phyloP scores from a whole-genome alignment of 306 rosid genomes.

The Rubus parviflorus region DNA sequence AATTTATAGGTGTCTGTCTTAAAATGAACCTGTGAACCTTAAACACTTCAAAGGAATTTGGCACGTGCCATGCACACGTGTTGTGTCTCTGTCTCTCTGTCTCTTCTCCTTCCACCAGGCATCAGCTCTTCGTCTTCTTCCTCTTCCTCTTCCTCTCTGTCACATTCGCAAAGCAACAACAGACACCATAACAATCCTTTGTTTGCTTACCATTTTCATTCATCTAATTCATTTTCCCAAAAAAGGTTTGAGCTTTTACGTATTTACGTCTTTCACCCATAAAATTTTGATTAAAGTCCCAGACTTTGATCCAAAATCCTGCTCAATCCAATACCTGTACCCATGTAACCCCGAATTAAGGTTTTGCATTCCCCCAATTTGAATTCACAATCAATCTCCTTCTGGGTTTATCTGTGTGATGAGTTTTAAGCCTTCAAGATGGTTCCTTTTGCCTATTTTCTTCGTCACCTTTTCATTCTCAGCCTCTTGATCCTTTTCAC shows the following conservation, averaged over 20 bases:
- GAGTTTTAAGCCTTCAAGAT: slow-evolving; percentile 50
- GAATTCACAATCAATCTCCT: background rate
- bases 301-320: slow-evolving; percentile 16
- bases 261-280: background rate
- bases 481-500: slow-evolving; percentile 24
- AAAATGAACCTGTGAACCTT: background rate
- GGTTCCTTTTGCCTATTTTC: slow-evolving; percentile 41
- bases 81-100: background rate
- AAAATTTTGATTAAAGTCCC: background rate
- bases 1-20: background rate
- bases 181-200: slow-evolving; percentile 2
- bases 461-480: slow-evolving; percentile 20
- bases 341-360: slow-evolving; percentile 7
- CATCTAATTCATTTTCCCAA: background rate
- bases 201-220: background rate
- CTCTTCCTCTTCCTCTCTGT: slow-evolving; percentile 1
- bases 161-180: slow-evolving; percentile 13
- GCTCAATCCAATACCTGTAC: background rate
- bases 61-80: slow-evolving; percentile 24
- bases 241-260: background rate
- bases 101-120: background rate
- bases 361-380: background rate
- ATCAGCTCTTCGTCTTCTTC: slow-evolving; percentile 12
- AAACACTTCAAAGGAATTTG: background rate
- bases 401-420: slow-evolving; percentile 29